Base-by-base conservation (phyloP, 371 early-diverging fungal genomes). In the Catenaria anguillulae region DNA sequence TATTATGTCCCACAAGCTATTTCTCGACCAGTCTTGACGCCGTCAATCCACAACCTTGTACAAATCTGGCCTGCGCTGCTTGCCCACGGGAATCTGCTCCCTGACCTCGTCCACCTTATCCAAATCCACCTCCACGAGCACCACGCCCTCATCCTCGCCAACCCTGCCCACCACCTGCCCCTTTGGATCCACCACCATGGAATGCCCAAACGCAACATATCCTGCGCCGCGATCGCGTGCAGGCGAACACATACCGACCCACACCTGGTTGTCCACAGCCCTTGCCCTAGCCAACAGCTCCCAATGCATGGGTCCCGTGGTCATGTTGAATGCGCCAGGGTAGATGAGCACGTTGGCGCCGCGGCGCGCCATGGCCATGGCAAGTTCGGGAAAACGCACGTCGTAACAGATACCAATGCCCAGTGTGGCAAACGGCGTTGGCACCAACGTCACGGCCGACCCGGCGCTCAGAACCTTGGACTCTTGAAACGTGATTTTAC, bases 371-470 rank as follows among this genome's bases (percentile, higher is more conserved):
- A 56, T 29, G 59, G 93, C 79, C 83, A 86, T 89, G 46, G 96
- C 92, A 70, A 93, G 70, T 65, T 96, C 96, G 0, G 97, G 97
- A 70, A 97, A 97, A 65, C 92, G 70, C 37, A 96, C 87, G 63
- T 97, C 96, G 67, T 97, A 97, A 68, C 97, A 97, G 36, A 97
- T 95, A 23, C 88, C 97, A 17, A 93, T 73, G 31, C 95, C 95
- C 62, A 97, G 75, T 63, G 78, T 80, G 36, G 93, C 95, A 68
- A 84, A 88, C 34, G 77, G 82, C 37, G 93, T 92, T 43, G 83
- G 77, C 48, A 95, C 76, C 48, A 79, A 75, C 19, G 93, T 93
- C 63, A 90, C 62, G 43, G 72, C 64, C 60, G 77, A 68, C 12
- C 97, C 97, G 0, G 85, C 72, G 42, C 81, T 75, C 54, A 97